These are phyloP conservation scores for Backusella macrospora DNA, from an alignment of 192 early-diverging fungal species.

Conservation along the genomic window DNA sequence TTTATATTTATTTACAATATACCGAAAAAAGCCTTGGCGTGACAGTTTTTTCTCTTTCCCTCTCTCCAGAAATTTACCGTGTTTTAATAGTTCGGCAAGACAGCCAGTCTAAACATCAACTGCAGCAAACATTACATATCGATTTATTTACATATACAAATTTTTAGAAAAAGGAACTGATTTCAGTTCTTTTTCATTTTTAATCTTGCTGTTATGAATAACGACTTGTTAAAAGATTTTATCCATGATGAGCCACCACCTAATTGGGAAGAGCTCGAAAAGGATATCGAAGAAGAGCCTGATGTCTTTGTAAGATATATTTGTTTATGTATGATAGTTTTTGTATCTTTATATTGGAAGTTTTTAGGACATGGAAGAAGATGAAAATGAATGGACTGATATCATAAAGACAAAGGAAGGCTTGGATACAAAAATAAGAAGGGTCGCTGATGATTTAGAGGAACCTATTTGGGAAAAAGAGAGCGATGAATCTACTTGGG, in stretches of 20 bases:
- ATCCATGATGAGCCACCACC: neutral
- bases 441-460: neutral
- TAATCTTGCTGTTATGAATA: neutral
- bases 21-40: neutral
- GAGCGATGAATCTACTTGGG: neutral
- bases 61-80: constrained; percentile 10
- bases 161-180: neutral
- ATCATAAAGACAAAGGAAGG: neutral
- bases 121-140: neutral
- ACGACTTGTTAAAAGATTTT: neutral
- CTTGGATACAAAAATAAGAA: neutral
- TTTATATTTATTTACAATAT: neutral
- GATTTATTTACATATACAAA: neutral
- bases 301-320: neutral
- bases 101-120: constrained; percentile 2
- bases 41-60: neutral
- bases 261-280: neutral
- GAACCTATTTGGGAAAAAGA: constrained; percentile 1
- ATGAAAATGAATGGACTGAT: constrained; percentile 16
- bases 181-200: neutral
- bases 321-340: neutral
- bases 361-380: constrained; percentile 5
- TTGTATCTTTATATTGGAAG: neutral
- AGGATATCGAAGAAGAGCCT: neutral
- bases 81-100: constrained; percentile 8